Evolutionary conservation across 2,329 filamentous ascomycete species (phyloP).

Genomic region (Neonectria faginata): DNA sequence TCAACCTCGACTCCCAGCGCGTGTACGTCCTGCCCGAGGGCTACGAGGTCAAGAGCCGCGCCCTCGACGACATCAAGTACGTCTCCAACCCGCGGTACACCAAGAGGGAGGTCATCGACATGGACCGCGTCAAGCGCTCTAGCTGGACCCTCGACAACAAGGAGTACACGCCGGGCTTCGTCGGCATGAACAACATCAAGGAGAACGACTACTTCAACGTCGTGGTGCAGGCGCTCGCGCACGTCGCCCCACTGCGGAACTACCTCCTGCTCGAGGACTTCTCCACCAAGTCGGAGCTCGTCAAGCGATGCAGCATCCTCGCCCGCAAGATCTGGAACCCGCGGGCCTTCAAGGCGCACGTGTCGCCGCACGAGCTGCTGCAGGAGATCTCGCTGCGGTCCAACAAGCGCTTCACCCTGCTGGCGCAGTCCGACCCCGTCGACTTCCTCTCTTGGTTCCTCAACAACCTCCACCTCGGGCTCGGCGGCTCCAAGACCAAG

Average conservation of each 20-base stretch:
- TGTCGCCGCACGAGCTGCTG: slow-evolving; percentile 95
- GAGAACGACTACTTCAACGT: slow-evolving; percentile 99
- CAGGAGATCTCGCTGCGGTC: slow-evolving; percentile 93
- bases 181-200: slow-evolving; percentile 99
- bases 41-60: slow-evolving; percentile 95
- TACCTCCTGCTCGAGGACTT: slow-evolving; percentile 92
- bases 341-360: slow-evolving; percentile 94
- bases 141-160: slow-evolving; percentile 84
- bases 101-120: slow-evolving; percentile 79
- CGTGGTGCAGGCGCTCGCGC: slow-evolving; percentile 88
- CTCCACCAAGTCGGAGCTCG: slow-evolving; percentile 77
- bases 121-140: slow-evolving; percentile 74
- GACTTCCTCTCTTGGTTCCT: slow-evolving; percentile 98
- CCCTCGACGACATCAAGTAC: slow-evolving; percentile 97
- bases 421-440: slow-evolving; percentile 91
- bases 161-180: slow-evolving; percentile 91
- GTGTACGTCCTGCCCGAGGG: slow-evolving; percentile 95
- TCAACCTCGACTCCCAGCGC: slow-evolving; percentile 94
- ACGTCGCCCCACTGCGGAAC: slow-evolving; percentile 90
- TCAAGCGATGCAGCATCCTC: slow-evolving; percentile 87
- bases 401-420: slow-evolving; percentile 92
- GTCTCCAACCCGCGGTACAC: slow-evolving; percentile 92
- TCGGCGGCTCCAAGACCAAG: slow-evolving; percentile 90
- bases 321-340: slow-evolving; percentile 99
- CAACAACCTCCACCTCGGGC: slow-evolving; percentile 91